These are phyloP conservation scores for Closterium sp. DNA, from an alignment of 139 green algal genomes.

Conservation along the genomic window DNA sequence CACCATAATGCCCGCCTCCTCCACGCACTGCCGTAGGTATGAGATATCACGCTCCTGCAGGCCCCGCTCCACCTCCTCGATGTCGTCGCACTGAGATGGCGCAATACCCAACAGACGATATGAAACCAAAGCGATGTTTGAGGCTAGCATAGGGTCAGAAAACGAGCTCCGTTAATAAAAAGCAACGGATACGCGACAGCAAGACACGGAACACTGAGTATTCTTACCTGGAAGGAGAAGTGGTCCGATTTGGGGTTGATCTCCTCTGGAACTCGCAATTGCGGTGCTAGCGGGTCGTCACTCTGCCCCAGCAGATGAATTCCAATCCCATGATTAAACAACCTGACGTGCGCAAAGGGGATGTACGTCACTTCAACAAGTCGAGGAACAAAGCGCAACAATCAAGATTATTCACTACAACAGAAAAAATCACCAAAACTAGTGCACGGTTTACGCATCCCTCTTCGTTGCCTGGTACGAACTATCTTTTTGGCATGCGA, in stretches of 20 bases:
- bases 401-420: neutral
- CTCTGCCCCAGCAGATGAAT: constrained; percentile 68
- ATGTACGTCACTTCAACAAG: neutral
- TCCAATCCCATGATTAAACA: constrained; percentile 67
- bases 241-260: constrained; percentile 72
- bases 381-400: neutral
- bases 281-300: neutral
- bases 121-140: neutral
- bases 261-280: neutral
- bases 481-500: neutral
- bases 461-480: too few relatives aligned
- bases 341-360: constrained; percentile 42
- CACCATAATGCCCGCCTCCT: constrained; percentile 39
- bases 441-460: too few relatives aligned
- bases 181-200: neutral
- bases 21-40: constrained; percentile 45
- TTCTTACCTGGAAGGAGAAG: constrained; percentile 66
- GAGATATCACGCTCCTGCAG: constrained; percentile 38
- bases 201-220: neutral
- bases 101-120: neutral
- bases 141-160: neutral
- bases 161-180: neutral
- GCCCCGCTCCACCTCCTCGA: constrained; percentile 53
- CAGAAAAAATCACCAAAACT: neutral
- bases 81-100: constrained; percentile 47